These are phyloP conservation scores for Plectranthus barbatus DNA, from an alignment of 257 asterid species.

Conservation along the genomic window DNA sequence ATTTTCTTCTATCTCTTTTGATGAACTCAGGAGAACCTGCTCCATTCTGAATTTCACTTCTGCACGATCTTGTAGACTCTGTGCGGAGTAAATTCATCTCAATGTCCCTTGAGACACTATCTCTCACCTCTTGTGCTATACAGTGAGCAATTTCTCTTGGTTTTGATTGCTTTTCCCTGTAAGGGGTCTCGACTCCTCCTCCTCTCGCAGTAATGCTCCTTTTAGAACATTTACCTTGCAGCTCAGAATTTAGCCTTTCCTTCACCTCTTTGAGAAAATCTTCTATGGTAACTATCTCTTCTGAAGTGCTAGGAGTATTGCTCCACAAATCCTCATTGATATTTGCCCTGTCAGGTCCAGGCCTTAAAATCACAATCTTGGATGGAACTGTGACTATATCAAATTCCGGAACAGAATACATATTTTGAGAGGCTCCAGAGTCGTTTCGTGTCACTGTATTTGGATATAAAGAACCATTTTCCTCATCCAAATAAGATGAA, in stretches of 20 bases:
- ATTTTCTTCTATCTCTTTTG: conserved; percentile 56
- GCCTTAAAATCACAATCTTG: conserved; percentile 82
- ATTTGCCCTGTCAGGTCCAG: conserved; percentile 56
- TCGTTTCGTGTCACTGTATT: conserved; percentile 25
- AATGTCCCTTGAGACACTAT: conserved; percentile 57
- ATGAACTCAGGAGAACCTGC: conserved; percentile 61
- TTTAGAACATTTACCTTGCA: conserved; percentile 60
- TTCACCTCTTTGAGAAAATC: conserved; percentile 91
- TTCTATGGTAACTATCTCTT: conserved; percentile 58
- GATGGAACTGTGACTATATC: conserved; percentile 40
- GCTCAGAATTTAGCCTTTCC: conserved; percentile 73
- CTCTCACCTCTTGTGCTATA: conserved; percentile 72
- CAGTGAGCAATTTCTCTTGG: conserved; percentile 71
- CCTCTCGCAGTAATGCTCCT: conserved; percentile 63
- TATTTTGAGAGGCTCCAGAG: conserved; percentile 20
- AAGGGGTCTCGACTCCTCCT: conserved; percentile 90
- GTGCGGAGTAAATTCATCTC: conserved; percentile 62
- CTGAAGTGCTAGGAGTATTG: conserved; percentile 73
- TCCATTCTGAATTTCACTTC: conserved; percentile 58
- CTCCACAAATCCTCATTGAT: conserved; percentile 51
- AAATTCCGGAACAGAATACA: conserved; percentile 18
- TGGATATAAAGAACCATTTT: conserved; percentile 21
- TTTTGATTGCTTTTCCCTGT: conserved; percentile 63
- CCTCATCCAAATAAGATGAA: conserved; percentile 23
- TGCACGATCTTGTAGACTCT: conserved; percentile 74